Base-by-base conservation (phyloP, 768 basidiomycete genomes). In the Pleurotus platypus region DNA sequence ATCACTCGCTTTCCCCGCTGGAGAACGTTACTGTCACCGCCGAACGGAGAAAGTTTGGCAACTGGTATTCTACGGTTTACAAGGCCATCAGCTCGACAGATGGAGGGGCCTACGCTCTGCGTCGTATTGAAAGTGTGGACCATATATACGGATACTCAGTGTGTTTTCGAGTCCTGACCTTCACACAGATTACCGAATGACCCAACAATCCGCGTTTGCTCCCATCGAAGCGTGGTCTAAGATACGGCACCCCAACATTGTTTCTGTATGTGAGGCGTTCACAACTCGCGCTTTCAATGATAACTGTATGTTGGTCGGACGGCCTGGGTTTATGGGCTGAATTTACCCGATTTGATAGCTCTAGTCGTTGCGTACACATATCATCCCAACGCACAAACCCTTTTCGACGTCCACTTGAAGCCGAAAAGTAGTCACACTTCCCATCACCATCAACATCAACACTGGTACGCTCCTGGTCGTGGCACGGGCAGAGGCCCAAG, bases 211-310 rank as follows among this genome's bases (percentile, higher is more conserved):
- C 18, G 94, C 96, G 1, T 95, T 99, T 64, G 74, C 72, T 11
- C 73, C 85, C 7, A 87, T 98, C 46, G 95, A 97, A 61, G 75
- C 84, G 13, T 99, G 97, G 97, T 84, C 85, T 1, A 78, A 82
- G 45, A 76, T 98, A 56, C 81, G 77, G 15, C 96, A 98, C 72
- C 94, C 97, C 0, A 87, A 83, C 60, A 87, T 99, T 58, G 84
- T 96, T 13, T 70, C 83, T 7, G 75, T 98, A 18, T 81, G 83
- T 49, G 97, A 98, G 68, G 97, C 96, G 0, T 98, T 99, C 74
- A 98, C 97, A 0, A 96, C 96, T 0, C 82, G 87, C 26, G 84
- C 90, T 0, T 99, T 99, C 70, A 85, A 86, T 55, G 97, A 98
- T 68, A 88, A 87, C 63, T 98, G 95, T 96, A 65, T 50, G 88